Percentiles rank a stretch among this genome's conserved stretches.
Evolutionary conservation across 148 eudicot species (phyloP).

Genomic region (Vaccinium macrocarpon): DNA sequence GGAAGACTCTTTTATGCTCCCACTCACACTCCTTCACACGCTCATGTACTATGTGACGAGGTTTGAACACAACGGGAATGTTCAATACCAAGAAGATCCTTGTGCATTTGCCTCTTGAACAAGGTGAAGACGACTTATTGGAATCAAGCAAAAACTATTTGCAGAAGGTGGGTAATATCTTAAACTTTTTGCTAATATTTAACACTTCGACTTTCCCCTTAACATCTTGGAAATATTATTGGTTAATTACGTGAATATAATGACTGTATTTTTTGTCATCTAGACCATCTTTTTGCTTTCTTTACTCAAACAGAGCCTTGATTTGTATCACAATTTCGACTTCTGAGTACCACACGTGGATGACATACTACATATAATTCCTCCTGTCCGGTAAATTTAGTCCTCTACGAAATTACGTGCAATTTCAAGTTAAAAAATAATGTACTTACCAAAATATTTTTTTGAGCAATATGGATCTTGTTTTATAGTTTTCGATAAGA

Average conservation of each 20-base stretch:
- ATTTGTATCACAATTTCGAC: not conserved
- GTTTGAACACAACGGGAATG: too few species aligned
- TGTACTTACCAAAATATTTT: too few species aligned
- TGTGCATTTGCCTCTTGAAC: not conserved
- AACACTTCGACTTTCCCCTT: not conserved
- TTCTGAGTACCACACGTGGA: too few species aligned
- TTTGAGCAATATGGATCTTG: too few species aligned
- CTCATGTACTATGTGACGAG: too few species aligned
- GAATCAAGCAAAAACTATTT: not conserved
- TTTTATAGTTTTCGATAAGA: too few species aligned
- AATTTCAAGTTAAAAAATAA: too few species aligned
- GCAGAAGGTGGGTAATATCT: conserved; percentile 12
- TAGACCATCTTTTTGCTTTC: not conserved
- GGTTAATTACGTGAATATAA: too few species aligned
- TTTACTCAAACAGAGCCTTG: not conserved
- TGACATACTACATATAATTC: not conserved
- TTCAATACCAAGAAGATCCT: not conserved
- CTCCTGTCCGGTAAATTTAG: too few species aligned
- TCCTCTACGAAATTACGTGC: too few species aligned
- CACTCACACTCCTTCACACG: too few species aligned
- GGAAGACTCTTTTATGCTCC: too few species aligned
- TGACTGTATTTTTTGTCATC: not conserved
- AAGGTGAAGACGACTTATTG: not conserved
- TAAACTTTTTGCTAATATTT: not conserved
- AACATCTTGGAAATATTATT: not conserved